phyloP scores from a whole-genome alignment of 148 eudicot species.

The Diospyros lotus region DNA sequence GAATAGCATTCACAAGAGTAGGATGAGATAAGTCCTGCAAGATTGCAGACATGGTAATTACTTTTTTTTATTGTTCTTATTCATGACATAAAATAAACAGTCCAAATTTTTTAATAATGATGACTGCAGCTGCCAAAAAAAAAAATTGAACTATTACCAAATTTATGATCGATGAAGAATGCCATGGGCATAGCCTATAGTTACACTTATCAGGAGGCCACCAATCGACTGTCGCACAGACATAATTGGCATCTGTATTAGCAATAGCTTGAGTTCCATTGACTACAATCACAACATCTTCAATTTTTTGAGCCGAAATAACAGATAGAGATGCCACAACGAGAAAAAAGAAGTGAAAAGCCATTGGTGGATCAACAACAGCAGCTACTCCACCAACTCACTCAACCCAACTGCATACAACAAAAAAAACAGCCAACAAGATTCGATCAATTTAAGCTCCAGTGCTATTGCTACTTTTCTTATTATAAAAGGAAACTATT shows the following conservation, averaged over 20 bases:
- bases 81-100: neutral
- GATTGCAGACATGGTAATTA: conserved; percentile 10
- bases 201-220: conserved; percentile 88
- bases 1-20: conserved; percentile 60
- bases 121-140: too few species aligned
- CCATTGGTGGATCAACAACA: conserved; percentile 28
- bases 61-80: neutral
- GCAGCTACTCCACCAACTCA: conserved; percentile 9
- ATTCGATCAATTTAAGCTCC: neutral
- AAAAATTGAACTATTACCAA: conserved; percentile 38
- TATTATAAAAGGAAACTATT: neutral
- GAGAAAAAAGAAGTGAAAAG: conserved; percentile 27
- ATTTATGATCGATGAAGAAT: conserved; percentile 60
- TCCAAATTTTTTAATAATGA: neutral
- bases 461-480: neutral
- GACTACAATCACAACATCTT: conserved; percentile 37
- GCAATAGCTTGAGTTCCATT: conserved; percentile 50
- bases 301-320: conserved; percentile 46
- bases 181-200: conserved; percentile 88
- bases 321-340: conserved; percentile 40
- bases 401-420: neutral
- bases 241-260: conserved; percentile 59
- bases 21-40: conserved; percentile 77
- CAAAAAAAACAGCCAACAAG: neutral
- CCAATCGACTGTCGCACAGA: conserved; percentile 95